Evolutionary conservation across 2,329 filamentous ascomycete species (phyloP).

Genomic region (Passalora sequoiae): DNA sequence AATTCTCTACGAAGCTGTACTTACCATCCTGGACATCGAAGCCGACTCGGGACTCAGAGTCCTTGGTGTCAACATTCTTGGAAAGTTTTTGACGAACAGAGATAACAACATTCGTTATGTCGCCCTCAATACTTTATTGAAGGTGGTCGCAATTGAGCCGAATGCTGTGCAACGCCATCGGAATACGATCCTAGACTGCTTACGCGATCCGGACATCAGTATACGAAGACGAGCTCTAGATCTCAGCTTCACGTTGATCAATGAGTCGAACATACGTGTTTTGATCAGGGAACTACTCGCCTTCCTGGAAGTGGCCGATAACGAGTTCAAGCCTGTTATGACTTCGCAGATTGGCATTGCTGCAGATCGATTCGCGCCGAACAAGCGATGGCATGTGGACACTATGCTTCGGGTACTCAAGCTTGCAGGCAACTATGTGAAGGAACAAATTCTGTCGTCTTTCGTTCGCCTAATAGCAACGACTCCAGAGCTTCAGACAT

Average conservation of each 20-base stretch:
- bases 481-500: constrained; percentile 89
- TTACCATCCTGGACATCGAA: constrained; percentile 96
- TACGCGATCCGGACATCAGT: constrained; percentile 96
- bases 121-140: constrained; percentile 92
- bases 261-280: constrained; percentile 90
- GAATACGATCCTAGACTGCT: constrained; percentile 94
- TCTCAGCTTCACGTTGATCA: constrained; percentile 95
- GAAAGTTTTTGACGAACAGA: constrained; percentile 96
- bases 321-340: constrained; percentile 98
- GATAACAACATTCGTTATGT: constrained; percentile 99
- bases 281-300: constrained; percentile 88
- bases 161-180: constrained; percentile 95
- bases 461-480: constrained; percentile 95
- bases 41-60: constrained; percentile 92
- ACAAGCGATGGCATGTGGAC: constrained; percentile 97
- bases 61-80: constrained; percentile 93
- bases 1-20: constrained; percentile 93
- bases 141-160: constrained; percentile 95
- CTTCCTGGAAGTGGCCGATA: constrained; percentile 94
- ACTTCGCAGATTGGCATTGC: constrained; percentile 97
- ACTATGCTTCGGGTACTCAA: constrained; percentile 94
- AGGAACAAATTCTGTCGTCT: constrained; percentile 94
- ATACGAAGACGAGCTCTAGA: constrained; percentile 93
- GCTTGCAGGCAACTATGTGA: constrained; percentile 91
- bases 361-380: constrained; percentile 90